A percentile compares a stretch with the other conserved stretches of the same genome.
Evolutionary conservation across 2,329 filamentous ascomycete genomes (phyloP).

Genomic region (Botrytis galanthina): DNA sequence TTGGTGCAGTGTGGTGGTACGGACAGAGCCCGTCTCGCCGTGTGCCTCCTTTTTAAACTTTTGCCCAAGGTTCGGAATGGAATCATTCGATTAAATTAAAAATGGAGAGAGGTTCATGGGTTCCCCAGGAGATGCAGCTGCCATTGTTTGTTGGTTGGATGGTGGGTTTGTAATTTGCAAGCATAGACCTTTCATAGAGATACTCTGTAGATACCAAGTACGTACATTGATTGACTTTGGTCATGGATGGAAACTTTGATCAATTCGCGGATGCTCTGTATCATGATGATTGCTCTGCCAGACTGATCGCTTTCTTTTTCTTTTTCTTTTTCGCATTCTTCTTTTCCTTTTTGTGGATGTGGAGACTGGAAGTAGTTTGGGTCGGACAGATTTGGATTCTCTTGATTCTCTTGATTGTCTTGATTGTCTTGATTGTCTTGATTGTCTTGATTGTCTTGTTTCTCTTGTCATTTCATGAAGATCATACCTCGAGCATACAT

Average conservation of each 20-base stretch:
- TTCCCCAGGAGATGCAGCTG: constrained; percentile 7
- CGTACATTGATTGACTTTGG: not conserved
- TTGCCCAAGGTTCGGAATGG: not conserved
- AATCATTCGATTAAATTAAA: not conserved
- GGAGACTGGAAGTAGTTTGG: not conserved
- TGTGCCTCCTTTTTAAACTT: constrained; percentile 2
- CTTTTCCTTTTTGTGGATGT: not conserved
- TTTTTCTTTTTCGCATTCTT: too few relatives aligned
- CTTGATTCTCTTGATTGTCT: not conserved
- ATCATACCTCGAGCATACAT: too few relatives aligned
- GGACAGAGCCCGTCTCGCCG: not conserved
- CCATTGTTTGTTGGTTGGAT: not conserved
- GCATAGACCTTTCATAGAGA: not conserved
- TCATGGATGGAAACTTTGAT: not conserved
- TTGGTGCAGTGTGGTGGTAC: not conserved
- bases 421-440: too few relatives aligned
- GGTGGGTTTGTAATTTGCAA: not conserved
- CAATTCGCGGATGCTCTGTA: not conserved
- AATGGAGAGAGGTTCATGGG: not conserved
- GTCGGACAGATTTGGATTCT: not conserved
- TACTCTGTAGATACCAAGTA: not conserved
- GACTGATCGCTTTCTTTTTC: not conserved
- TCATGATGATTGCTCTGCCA: not conserved
- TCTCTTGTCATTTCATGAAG: not conserved
- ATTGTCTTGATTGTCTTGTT: not conserved